Evolutionary conservation across 345 rosid species (phyloP), one percentile per base, ranked within the genome.

Genomic region (Schrenkiella parvula): DNA sequence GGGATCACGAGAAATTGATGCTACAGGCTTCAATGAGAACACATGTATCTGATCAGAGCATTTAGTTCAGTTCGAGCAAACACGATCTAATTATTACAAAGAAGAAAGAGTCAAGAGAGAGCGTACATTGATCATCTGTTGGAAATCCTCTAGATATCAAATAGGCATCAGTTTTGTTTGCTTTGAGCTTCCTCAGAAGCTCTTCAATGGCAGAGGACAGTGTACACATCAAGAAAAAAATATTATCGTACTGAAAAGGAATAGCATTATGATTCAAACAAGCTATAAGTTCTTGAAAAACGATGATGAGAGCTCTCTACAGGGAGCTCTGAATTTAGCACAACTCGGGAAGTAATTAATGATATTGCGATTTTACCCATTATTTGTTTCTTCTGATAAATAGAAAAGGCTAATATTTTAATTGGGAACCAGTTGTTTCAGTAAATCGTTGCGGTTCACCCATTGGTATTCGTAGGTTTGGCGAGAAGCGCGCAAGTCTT

Each of bases 71-170:
- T 43, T 43, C 10, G 46, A 41, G 18, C 46, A 41, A 41, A 14
- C 46, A 41, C 46, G n/a, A 41, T 41, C 46, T n/a, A 41, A 6
- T 43, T 2, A 15, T 15, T 43, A 10, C 48, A 43, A 43, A 43
- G 35, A 48, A 42, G 21, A 63, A 25, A 58, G 3, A 38, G 12
- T 11, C 21, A 57, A 66, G 28, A 22, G 39, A 55, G 25, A n/a
- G n/a, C n/a, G n/a, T n/a, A n/a, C n/a, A n/a, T n/a, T n/a, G n/a
- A 91, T 86, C 95, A 91, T 91, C 60, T 87, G 92, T 37, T 26
- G 89, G 88, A 71, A 90, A 88, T 52, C 95, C 97, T 74, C 95
- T 92, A 4, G 95, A 90, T 65, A 90, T 78, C 79, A 88, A 80
- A 76, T 82, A n/a, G n/a, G n/a, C 88, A 74, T 77, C 46, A 0